Conservation (phyloP, 345 rosid genomes). For the Brassica incana region DNA sequence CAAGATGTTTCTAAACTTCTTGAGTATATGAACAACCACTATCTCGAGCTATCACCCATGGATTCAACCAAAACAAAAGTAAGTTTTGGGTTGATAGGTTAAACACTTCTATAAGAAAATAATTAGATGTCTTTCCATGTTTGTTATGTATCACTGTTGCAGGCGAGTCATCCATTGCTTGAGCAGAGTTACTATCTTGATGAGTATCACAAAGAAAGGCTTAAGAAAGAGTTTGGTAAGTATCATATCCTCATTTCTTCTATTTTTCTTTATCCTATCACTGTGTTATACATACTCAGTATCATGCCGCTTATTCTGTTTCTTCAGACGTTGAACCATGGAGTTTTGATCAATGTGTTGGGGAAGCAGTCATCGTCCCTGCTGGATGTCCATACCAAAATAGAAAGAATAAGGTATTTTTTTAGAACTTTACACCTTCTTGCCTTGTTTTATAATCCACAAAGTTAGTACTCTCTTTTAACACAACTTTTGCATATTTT, state of each 20-base stretch:
- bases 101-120: slow-evolving; percentile 1
- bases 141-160: slow-evolving; percentile 29
- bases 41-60: slow-evolving; percentile 50
- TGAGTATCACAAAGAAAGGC: slow-evolving; percentile 67
- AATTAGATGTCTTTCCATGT: slow-evolving; percentile 18
- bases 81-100: slow-evolving; percentile 38
- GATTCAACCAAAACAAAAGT: slow-evolving; percentile 51
- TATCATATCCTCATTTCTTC: slow-evolving; percentile 23
- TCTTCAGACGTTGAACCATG: slow-evolving; percentile 85
- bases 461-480: background rate
- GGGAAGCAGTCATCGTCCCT: slow-evolving; percentile 92
- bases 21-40: slow-evolving; percentile 70
- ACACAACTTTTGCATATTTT: background rate
- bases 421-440: background rate
- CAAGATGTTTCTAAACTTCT: slow-evolving; percentile 84
- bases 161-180: slow-evolving; percentile 80
- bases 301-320: slow-evolving; percentile 18
- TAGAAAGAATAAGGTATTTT: slow-evolving; percentile 71
- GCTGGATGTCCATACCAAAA: slow-evolving; percentile 95
- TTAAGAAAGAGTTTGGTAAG: slow-evolving; percentile 87
- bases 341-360: slow-evolving; percentile 88
- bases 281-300: background rate
- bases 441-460: background rate
- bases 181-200: slow-evolving; percentile 88
- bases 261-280: background rate